Evolutionary conservation across 2,329 filamentous ascomycete genomes (phyloP).

Genomic region (Penicillium olsonii): DNA sequence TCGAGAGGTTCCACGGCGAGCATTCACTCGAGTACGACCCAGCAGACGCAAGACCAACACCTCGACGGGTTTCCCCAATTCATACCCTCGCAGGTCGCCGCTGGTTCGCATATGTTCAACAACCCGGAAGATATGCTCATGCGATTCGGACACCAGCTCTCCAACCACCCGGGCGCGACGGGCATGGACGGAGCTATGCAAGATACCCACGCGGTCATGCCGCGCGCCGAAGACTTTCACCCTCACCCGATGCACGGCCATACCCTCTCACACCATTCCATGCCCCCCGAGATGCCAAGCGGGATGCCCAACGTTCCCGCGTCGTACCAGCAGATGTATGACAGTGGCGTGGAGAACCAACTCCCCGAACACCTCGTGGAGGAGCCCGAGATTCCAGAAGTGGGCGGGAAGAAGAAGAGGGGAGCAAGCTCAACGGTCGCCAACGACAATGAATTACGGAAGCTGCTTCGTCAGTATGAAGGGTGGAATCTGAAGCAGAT

Average conservation of each 20-base stretch:
- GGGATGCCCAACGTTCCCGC: constrained; percentile 35
- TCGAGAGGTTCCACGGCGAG: constrained; percentile 51
- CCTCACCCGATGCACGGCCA: constrained; percentile 38
- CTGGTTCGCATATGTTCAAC: constrained; percentile 39
- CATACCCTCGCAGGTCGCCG: constrained; percentile 35
- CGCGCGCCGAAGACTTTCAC: constrained; percentile 42
- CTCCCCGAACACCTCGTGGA: constrained; percentile 42
- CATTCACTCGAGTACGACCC: constrained; percentile 49
- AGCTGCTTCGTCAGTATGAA: constrained; percentile 50
- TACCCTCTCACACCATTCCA: constrained; percentile 36
- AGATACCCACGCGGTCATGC: constrained; percentile 37
- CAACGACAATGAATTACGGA: constrained; percentile 52
- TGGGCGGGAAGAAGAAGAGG: constrained; percentile 47
- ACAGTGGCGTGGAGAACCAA: constrained; percentile 45
- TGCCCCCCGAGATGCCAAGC: constrained; percentile 39
- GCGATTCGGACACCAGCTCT: constrained; percentile 46
- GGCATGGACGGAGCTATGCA: constrained; percentile 41
- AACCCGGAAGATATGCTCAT: constrained; percentile 50
- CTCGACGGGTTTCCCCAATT: constrained; percentile 44
- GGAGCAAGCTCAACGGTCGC: constrained; percentile 50
- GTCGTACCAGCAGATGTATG: constrained; percentile 42
- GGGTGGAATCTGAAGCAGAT: constrained; percentile 49
- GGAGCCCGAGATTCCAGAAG: constrained; percentile 47
- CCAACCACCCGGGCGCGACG: constrained; percentile 38
- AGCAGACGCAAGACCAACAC: constrained; percentile 46